Evolutionary conservation across 371 early-diverging fungal genomes (phyloP).

Genomic region (Mycotypha africana): DNA sequence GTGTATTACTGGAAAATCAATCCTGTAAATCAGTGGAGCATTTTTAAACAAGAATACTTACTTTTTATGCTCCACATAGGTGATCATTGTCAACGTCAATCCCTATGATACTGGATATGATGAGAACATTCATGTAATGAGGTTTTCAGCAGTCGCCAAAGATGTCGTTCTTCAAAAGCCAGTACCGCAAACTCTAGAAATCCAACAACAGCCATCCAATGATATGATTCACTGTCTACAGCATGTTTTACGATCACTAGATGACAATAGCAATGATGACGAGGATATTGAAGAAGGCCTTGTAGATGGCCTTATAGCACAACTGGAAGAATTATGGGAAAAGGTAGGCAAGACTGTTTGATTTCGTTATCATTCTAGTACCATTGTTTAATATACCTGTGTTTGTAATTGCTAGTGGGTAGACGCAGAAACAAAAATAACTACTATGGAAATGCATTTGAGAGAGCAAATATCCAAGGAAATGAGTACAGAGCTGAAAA

Average conservation of each 20-base stretch:
- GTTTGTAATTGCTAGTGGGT: no score
- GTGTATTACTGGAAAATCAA: no score
- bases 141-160: conserved; percentile 64
- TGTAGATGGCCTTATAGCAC: conserved; percentile 30
- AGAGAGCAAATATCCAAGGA: conserved; percentile 46
- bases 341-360: conserved; percentile 39
- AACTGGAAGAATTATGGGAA: conserved; percentile 42
- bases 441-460: conserved; percentile 47
- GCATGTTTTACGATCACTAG: no score
- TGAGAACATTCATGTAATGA: conserved; percentile 57
- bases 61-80: conserved; percentile 10
- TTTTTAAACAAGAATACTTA: no score
- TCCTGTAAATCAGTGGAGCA: no score
- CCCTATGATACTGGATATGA: conserved; percentile 59
- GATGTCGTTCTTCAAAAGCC: conserved; percentile 43
- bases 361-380: no score
- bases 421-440: conserved; percentile 48
- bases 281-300: conserved; percentile 25
- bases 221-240: no score
- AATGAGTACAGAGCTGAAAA: conserved; percentile 33
- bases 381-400: no score
- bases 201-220: no score
- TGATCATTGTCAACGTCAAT: conserved; percentile 64
- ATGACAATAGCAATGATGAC: conserved; percentile 28
- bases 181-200: not conserved